Base-by-base conservation (phyloP, 768 basidiomycete genomes). In the Atractiella rhizophila region DNA sequence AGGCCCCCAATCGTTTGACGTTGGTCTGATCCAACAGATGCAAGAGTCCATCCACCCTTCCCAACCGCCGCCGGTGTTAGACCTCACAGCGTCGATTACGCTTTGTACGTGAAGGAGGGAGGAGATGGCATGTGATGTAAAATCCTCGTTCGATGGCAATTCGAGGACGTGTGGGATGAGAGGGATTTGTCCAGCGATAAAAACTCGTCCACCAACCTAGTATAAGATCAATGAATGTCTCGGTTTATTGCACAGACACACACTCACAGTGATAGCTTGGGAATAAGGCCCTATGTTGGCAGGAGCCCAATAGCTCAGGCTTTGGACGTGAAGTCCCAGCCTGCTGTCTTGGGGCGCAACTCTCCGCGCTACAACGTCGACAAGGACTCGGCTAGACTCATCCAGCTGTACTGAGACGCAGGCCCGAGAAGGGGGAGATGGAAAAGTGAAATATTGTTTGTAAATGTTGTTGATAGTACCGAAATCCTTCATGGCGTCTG, bases 221-320 rank as follows among this genome's bases (percentile, higher is more conserved):
- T 35, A 28, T 39, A 44, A 21, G 15, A 23, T 18, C 45, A 30
- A 35, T 41, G 19, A 21, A 37, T 12, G 34, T 19, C 26, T 19
- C 23, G 23, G 19, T 18, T 35, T 23, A 25, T 11, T n/a, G 18
- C 18, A 16, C 5, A 24, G 26, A 43, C 27, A 31, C 39, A 35
- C 27, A 60, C 71, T 51, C 39, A 86, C 88, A 38, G 66, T 64
- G 48, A 94, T 69, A 2, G 82, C 77, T 60, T 98, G 91, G 4
- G 83, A 91, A 58, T 98, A 98, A 4, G 91, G 91, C 0, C 91
- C 91, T 40, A 98, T 96, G 56, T 96, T 98, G 9, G 91, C 91
- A 11, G 91, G 85, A 21, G 86, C 91, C 91, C 91, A 98, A 54
- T 96, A 94, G 58, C 88, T 94, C 47, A 94, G 54, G 8, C 85